Base-by-base conservation (phyloP, 345 rosid genomes). In the Aquilaria sinensis region DNA sequence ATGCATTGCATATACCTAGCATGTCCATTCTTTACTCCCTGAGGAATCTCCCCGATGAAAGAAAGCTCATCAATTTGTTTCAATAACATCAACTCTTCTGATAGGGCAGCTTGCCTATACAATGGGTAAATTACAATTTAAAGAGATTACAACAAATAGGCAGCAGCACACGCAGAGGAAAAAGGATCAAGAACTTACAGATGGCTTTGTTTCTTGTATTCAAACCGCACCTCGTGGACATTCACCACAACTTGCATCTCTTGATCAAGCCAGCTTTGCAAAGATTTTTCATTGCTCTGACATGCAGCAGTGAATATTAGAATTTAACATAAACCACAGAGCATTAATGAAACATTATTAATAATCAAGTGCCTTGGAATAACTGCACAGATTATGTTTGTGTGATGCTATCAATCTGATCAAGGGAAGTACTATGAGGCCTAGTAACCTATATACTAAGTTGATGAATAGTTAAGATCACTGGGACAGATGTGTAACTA, bases 241-340 rank as follows among this genome's bases (percentile, higher is more conserved):
- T 94, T 85, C 78, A 94, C 99, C 96, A 90, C 86, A 71, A 94
- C 97, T 80, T 94, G 96, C 67, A 94, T 81, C 77, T 94, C 99
- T 57, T 94, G 93, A 60, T 94, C 93, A 63, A 94, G 88, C 96
- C 96, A 94, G 9, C 95, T 89, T 57, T 88, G 97, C 47, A 94
- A 76, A 53, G 93, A 78, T 70, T 94, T 94, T 78, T 94, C 99
- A 73, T 90, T 90, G 68, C 74, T 88, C 99, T 85, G 58, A 34
- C 69, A 52, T 49, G 23, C 23, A 32, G 59, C 49, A 58, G 58
- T 58, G 34, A 57, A 60, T 33, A 57, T 58, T 23, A 23, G 13
- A 55, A 66, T 62, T 29, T 56, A 46, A 61, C 9, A 49, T 61
- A 51, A 49, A 53, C 47, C 12, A 51, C 49, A 60, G 23, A 46